A percentile compares a stretch with the other conserved stretches of the same genome.
phyloP scores from a whole-genome alignment of 805 yeast species.

The Candida succiphila region DNA sequence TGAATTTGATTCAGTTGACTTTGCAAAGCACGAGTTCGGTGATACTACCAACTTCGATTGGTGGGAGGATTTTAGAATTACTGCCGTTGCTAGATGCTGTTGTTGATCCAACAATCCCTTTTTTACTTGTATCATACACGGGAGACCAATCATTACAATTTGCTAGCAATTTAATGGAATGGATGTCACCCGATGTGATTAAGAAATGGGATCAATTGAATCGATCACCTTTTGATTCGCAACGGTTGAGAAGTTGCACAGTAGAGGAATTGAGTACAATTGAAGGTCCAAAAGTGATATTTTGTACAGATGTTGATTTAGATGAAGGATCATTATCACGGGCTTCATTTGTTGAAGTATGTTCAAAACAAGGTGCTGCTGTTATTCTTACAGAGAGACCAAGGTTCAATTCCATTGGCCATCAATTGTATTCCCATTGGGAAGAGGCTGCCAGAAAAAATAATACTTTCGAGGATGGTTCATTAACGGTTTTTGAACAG shows the following conservation, averaged over 20 bases:
- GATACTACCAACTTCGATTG: slow-evolving; percentile 69
- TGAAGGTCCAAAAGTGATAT: slow-evolving; percentile 69
- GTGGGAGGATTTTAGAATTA: slow-evolving; percentile 76
- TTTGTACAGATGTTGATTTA: slow-evolving; percentile 62
- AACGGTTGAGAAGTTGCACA: slow-evolving; percentile 45
- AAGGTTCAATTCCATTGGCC: slow-evolving; percentile 34
- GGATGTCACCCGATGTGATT: slow-evolving; percentile 88
- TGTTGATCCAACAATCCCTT: slow-evolving; percentile 38
- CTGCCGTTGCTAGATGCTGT: slow-evolving; percentile 27
- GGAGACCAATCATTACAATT: slow-evolving; percentile 71
- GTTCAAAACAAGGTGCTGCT: slow-evolving; percentile 57
- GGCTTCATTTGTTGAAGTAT: slow-evolving; percentile 41
- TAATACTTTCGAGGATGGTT: slow-evolving; percentile 44
- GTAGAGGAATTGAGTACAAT: slow-evolving; percentile 44
- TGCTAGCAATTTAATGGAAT: slow-evolving; percentile 86
- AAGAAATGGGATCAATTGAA: slow-evolving; percentile 78
- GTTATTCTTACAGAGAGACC: slow-evolving; percentile 67
- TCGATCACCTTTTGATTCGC: slow-evolving; percentile 63
- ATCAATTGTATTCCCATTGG: slow-evolving; percentile 47
- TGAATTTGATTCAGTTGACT: slow-evolving; percentile 54
- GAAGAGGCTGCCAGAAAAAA: slow-evolving; percentile 26
- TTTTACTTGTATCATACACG: slow-evolving; percentile 65
- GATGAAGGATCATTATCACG: slow-evolving; percentile 55
- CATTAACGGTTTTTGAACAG: slow-evolving; percentile 44
- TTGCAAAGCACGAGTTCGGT: slow-evolving; percentile 73